phyloP scores from a whole-genome alignment of 768 basidiomycete genomes.

The Xerocomellus intermedius region DNA sequence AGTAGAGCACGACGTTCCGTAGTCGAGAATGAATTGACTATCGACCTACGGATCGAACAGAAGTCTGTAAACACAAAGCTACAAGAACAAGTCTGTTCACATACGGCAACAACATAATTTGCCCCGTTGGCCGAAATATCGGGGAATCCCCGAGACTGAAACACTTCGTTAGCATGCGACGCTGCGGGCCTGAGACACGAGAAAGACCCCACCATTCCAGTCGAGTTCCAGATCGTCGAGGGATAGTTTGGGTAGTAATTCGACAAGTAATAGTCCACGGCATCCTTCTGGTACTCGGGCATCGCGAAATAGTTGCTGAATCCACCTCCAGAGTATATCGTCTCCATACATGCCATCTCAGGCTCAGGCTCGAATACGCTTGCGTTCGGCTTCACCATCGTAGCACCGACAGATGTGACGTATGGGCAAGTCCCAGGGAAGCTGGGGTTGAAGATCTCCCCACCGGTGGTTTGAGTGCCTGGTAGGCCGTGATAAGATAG shows the following conservation, averaged over 20 bases:
- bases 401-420: slow-evolving; percentile 49
- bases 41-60: slow-evolving; percentile 10
- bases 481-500: not conserved
- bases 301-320: slow-evolving; percentile 43
- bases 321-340: slow-evolving; percentile 45
- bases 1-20: slow-evolving; percentile 35
- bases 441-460: slow-evolving; percentile 50
- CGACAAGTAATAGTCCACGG: slow-evolving; percentile 32
- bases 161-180: slow-evolving; percentile 12
- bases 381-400: slow-evolving; percentile 40
- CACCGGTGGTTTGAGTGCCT: slow-evolving; percentile 35
- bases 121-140: slow-evolving; percentile 40
- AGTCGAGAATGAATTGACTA: slow-evolving; percentile 26
- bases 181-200: not conserved
- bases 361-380: slow-evolving; percentile 52
- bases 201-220: slow-evolving; percentile 19
- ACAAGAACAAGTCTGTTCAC: not conserved
- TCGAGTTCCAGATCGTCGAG: slow-evolving; percentile 27
- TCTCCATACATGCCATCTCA: slow-evolving; percentile 47
- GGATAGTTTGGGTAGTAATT: slow-evolving; percentile 31
- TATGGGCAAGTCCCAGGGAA: slow-evolving; percentile 51
- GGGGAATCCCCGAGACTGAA: slow-evolving; percentile 36
- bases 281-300: slow-evolving; percentile 39
- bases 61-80: not conserved
- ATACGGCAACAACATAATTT: slow-evolving; percentile 24